phyloP scores from a whole-genome alignment of 768 basidiomycete species.

The Tricholoma hemisulphureum region DNA sequence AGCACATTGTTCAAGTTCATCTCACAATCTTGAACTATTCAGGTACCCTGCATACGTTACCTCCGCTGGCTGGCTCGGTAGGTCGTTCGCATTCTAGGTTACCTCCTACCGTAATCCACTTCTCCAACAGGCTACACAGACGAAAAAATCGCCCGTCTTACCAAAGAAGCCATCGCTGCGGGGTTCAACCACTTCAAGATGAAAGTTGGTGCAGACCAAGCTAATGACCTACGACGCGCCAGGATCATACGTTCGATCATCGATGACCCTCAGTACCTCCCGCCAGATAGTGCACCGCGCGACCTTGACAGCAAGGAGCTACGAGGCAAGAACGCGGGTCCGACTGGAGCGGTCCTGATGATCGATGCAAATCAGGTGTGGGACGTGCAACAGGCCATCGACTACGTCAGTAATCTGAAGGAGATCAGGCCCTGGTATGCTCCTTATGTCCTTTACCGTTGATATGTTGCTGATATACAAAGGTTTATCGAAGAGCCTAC shows the following conservation, averaged over 20 bases:
- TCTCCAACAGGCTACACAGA: slow-evolving; percentile 71
- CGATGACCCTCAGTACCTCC: slow-evolving; percentile 85
- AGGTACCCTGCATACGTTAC: slow-evolving; percentile 95
- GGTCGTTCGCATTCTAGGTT: slow-evolving; percentile 8
- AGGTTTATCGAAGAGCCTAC: slow-evolving; percentile 96
- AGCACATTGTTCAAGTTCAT: background rate
- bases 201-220: slow-evolving; percentile 88
- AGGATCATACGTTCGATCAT: slow-evolving; percentile 91
- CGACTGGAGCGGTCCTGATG: slow-evolving; percentile 93
- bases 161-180: slow-evolving; percentile 76
- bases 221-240: slow-evolving; percentile 83
- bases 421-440: slow-evolving; percentile 83
- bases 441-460: background rate
- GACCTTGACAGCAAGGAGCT: slow-evolving; percentile 64
- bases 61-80: slow-evolving; percentile 88
- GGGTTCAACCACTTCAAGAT: slow-evolving; percentile 99
- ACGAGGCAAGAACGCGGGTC: slow-evolving; percentile 89
- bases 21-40: background rate
- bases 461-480: background rate
- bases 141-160: slow-evolving; percentile 85
- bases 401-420: slow-evolving; percentile 79
- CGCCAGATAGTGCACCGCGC: slow-evolving; percentile 51
- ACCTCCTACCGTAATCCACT: background rate
- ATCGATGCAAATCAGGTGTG: slow-evolving; percentile 97
- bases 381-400: slow-evolving; percentile 91